Evolutionary conservation across 371 early-diverging fungal species (phyloP), one percentile per base, ranked within the genome.

Genomic region (Rhizopus microsporus): DNA sequence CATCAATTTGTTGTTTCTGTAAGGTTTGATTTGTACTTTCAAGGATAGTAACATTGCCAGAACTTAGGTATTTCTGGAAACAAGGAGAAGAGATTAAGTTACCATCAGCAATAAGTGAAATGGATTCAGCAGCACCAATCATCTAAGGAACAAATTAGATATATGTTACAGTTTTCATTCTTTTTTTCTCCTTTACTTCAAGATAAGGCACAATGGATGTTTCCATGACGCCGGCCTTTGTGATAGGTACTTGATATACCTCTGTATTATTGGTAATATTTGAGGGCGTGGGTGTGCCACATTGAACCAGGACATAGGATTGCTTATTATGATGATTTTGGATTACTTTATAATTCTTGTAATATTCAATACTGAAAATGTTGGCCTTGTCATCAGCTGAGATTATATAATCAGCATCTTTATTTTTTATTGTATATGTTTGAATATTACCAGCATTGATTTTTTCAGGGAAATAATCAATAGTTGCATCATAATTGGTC

Each of bases 161-260:
- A 16, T 13, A 44, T 31, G 12, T 12, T 15, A 40, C 10, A 12
- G 9, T 13, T 53, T 7, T 5, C 2, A 1, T 23, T 23, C 23
- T 1, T 23, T 23, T 5, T 54, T 15, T 34, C 49, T 42, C 32
- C 32, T 7, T 59, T 78, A 78, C 83, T 69, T 86, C 88, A 13
- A 91, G 72, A 72, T 78, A 89, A 32, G 87, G 74, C 15, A 84
- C 77, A 13, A 82, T 75, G 3, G 86, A 84, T 8, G 89, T 89
- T 47, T 84, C 82, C 52, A 84, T 62, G 2, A 78, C 80, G 23
- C 84, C 89, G 13, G 76, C 82, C 39, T 65, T 80, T 29, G 65
- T 71, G 16, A 86, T 81, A 7, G 92, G 89, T 12, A 90, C 68
- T 3, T 68, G 39, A 47, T 88, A 74, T 7, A 82, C 55, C 53